phyloP scores from a whole-genome alignment of 2,329 filamentous ascomycete genomes.

The Dothideomycetidae sp. region DNA sequence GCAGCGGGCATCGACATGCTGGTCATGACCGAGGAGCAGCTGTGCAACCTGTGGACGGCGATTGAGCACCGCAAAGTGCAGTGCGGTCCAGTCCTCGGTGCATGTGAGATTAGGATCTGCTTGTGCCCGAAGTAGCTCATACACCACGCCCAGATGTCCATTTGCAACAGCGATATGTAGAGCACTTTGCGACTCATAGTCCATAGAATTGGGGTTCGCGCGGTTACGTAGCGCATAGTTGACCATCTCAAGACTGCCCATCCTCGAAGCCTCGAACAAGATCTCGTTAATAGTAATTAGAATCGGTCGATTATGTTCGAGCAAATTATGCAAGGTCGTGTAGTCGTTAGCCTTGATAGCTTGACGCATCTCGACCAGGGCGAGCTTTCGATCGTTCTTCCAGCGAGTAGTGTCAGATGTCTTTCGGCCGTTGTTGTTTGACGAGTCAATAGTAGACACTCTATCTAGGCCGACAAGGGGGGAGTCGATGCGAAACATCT shows the following conservation, averaged over 20 bases:
- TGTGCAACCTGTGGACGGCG: background rate
- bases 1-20: slow-evolving; percentile 1
- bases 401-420: background rate
- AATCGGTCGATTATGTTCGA: background rate
- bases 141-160: slow-evolving; percentile 8
- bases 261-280: slow-evolving; percentile 1
- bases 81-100: slow-evolving; percentile 6
- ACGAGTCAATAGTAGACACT: background rate
- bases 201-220: slow-evolving; percentile 5
- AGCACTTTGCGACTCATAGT: background rate
- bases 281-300: background rate
- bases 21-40: slow-evolving; percentile 1
- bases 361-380: background rate
- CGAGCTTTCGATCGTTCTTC: background rate
- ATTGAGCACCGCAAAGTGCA: slow-evolving; percentile 5
- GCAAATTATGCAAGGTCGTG: background rate
- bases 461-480: too few relatives aligned
- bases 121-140: slow-evolving; percentile 8
- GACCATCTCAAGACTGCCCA: slow-evolving; percentile 2
- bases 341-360: background rate
- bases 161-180: slow-evolving; percentile 7
- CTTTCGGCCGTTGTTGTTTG: too few relatives aligned
- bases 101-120: slow-evolving; percentile 7
- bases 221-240: slow-evolving; percentile 2
- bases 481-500: too few relatives aligned